These are phyloP conservation scores for Elongisporangium prolatum DNA, from an alignment of 352 stramenopile genomes.

Conservation along the genomic window DNA sequence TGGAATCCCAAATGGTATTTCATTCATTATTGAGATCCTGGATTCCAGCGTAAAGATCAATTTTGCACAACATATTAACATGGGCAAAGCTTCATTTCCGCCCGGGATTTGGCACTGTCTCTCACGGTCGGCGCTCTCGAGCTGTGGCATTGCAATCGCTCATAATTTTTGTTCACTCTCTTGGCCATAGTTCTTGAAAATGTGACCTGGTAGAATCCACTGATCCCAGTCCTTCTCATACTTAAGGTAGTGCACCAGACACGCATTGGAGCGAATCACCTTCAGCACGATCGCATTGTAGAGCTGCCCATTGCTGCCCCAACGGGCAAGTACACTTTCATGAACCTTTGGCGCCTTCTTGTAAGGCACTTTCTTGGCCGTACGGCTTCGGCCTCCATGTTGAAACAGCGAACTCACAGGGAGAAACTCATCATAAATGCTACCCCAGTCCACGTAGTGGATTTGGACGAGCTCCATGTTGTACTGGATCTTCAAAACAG, in stretches of 20 bases:
- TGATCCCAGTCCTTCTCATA: slow-evolving; percentile 85
- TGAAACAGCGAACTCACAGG: slow-evolving; percentile 62
- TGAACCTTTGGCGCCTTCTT: slow-evolving; percentile 63
- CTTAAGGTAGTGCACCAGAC: slow-evolving; percentile 80
- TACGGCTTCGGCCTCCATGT: slow-evolving; percentile 18
- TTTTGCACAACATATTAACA: slow-evolving; percentile 1
- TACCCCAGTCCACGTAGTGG: slow-evolving; percentile 78
- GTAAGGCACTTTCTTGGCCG: slow-evolving; percentile 40
- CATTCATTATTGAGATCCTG: not conserved
- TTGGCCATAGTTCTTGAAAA: slow-evolving; percentile 69
- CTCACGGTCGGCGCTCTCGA: too few relatives aligned
- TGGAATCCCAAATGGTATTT: not conserved
- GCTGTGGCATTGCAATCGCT: not conserved
- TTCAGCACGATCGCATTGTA: slow-evolving; percentile 81
- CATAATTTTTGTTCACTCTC: slow-evolving; percentile 2
- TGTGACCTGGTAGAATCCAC: slow-evolving; percentile 72
- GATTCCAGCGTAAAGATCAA: not conserved
- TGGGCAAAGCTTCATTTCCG: not conserved
- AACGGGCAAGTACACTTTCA: slow-evolving; percentile 69
- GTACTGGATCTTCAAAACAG: slow-evolving; percentile 56
- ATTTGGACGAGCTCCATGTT: slow-evolving; percentile 75
- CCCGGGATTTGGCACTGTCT: not conserved
- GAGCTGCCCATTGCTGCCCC: slow-evolving; percentile 61
- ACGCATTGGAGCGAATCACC: slow-evolving; percentile 71
- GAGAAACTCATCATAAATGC: slow-evolving; percentile 79